phyloP scores from a whole-genome alignment of 2,329 filamentous ascomycete species.

The Trichoderma semiorbis region DNA sequence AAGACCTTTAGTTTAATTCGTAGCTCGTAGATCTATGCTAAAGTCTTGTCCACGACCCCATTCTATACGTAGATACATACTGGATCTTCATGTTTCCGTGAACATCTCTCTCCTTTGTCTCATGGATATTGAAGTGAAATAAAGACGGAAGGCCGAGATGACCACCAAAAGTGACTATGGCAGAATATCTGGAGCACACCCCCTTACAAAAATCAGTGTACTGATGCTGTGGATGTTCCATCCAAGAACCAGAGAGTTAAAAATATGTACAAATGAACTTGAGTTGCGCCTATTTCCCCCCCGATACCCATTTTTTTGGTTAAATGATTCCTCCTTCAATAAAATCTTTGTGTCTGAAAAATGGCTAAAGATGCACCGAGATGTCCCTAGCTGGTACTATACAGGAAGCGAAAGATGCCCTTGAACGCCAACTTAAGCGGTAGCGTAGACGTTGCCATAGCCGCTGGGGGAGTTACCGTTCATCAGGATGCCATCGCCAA shows the following conservation, averaged over 20 bases:
- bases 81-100: conserved; percentile 7
- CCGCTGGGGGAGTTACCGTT: conserved; percentile 38
- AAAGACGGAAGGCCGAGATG: conserved; percentile 6
- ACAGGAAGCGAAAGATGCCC: conserved; percentile 33
- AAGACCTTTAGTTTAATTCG: conserved; percentile 21
- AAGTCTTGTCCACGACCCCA: conserved; percentile 6
- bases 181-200: conserved; percentile 1
- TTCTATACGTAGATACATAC: conserved; percentile 15
- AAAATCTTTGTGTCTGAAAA: conserved; percentile 24
- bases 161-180: conserved; percentile 7
- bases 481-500: conserved; percentile 42
- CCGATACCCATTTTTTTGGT: conserved; percentile 15
- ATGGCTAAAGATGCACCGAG: conserved; percentile 24
- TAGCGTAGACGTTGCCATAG: conserved; percentile 50
- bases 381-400: conserved; percentile 36
- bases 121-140: conserved; percentile 7
- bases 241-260: conserved; percentile 14
- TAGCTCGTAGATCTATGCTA: conserved; percentile 26
- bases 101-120: conserved; percentile 10
- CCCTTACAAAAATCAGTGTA: conserved; percentile 1
- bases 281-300: conserved; percentile 22
- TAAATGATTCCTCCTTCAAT: conserved; percentile 23
- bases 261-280: conserved; percentile 31
- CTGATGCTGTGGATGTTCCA: neutral
- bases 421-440: conserved; percentile 26